Evolutionary conservation across 129 eudicot species (phyloP).

Genomic region (Glebionis coronaria): DNA sequence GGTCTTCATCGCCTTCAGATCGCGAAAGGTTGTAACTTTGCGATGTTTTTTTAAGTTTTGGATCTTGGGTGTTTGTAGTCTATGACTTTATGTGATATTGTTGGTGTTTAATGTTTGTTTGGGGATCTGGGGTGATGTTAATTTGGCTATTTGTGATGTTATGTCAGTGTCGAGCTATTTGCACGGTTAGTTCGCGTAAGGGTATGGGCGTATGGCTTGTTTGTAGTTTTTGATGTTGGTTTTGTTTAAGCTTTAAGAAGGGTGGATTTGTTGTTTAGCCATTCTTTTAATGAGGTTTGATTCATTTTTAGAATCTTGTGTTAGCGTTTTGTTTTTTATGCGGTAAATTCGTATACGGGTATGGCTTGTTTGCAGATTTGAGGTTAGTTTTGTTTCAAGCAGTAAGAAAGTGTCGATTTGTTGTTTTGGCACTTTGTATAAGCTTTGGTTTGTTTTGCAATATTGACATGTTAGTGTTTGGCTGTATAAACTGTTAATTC

Average conservation of each 20-base stretch:
- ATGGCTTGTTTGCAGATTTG: constrained; percentile 3
- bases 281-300: neutral
- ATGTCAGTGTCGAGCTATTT: neutral
- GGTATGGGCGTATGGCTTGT: constrained; percentile 8
- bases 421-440: neutral
- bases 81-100: constrained; percentile 16
- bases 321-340: constrained; percentile 6
- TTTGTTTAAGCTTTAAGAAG: constrained; percentile 12
- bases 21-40: constrained; percentile 51
- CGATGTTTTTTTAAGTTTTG: constrained; percentile 18
- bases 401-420: neutral
- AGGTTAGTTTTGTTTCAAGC: constrained; percentile 15
- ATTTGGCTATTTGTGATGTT: no score
- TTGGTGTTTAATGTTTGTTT: constrained; percentile 11
- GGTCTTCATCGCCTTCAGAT: constrained; percentile 68
- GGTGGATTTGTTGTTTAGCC: neutral
- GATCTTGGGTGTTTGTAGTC: constrained; percentile 33
- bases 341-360: constrained; percentile 17
- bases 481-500: constrained; percentile 17
- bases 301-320: constrained; percentile 6
- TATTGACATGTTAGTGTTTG: constrained; percentile 16
- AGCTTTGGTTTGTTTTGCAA: neutral
- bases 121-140: constrained; percentile 11
- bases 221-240: constrained; percentile 8
- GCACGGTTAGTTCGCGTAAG: constrained; percentile 15